Base-by-base conservation (phyloP, 257 asterid species). In the Mentha longifolia region DNA sequence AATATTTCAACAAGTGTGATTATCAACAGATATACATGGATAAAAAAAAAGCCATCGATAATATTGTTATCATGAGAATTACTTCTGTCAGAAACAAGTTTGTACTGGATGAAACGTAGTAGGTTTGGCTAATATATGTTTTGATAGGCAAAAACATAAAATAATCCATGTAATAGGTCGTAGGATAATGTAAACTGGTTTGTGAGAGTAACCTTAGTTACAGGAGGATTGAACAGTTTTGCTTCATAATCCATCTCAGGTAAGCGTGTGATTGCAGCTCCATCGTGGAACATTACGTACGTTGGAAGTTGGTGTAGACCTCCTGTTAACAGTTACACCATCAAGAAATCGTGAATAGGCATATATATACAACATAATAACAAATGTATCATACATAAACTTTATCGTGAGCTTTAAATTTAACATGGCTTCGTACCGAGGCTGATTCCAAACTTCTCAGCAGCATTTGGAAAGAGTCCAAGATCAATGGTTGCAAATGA, bases 391-490 rank as follows among this genome's bases (percentile, higher is more conserved):
- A 31, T 19, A n/a, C 45, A 31, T 19, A n/a, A 58, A 17, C 20
- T 42, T 17, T 55, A 37, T 66, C 43, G 59, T 15, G 59, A 14
- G 43, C 35, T 50, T 43, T 59, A 9, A 69, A 67, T 74, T 39
- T 47, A 5, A 67, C 65, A 65, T 22, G 54, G 46, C 16, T 60
- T 63, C 88, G 58, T 70, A 91, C 99, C 95, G 30, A 86, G 95
- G 65, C 87, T 50, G 61, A 94, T 82, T 76, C 92, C 98, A 64
- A 94, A 85, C 76, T 88, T 94, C 80, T 89, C 97, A 42, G 98
- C 99, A 63, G 90, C 97, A 83, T 94, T 94, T 46, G 98, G 99
- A 78, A 94, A 91, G 83, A 91, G 97, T 67, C 99, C 98, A 59
- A 94, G 90, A 88, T 94, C 97, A 81, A 94, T 87, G 31, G 78